Conservation (phyloP, 257 asterid genomes). For the Salvia miltiorrhiza region DNA sequence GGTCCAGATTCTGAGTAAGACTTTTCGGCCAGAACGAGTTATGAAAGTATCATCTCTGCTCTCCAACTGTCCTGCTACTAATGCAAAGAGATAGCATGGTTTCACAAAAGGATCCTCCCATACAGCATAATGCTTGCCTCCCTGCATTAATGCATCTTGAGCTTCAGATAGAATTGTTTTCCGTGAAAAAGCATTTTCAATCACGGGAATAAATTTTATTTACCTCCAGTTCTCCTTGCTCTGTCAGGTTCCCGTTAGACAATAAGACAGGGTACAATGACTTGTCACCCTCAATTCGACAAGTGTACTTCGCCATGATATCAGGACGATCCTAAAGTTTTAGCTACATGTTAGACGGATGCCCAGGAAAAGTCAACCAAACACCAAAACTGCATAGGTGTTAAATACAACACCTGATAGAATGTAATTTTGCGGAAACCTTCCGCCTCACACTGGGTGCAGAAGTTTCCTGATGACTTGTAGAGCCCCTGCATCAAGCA, state of each 20-base stretch:
- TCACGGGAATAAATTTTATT: not conserved
- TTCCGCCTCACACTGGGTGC: slow-evolving; percentile 98
- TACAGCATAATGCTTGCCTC: slow-evolving; percentile 64
- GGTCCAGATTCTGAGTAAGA: slow-evolving; percentile 85
- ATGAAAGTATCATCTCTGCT: slow-evolving; percentile 80
- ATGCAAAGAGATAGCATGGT: slow-evolving; percentile 95
- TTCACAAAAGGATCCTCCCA: slow-evolving; percentile 97
- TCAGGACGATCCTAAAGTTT: slow-evolving; percentile 89
- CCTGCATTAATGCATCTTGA: slow-evolving; percentile 41
- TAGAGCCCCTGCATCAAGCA: slow-evolving; percentile 76
- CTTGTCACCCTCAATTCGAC: slow-evolving; percentile 91
- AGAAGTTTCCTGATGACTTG: slow-evolving; percentile 87
- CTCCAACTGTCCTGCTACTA: slow-evolving; percentile 92
- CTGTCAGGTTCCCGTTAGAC: slow-evolving; percentile 84
- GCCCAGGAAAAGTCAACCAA: not conserved
- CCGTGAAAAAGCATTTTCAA: not conserved
- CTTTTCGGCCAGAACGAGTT: slow-evolving; percentile 82
- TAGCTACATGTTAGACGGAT: slow-evolving; percentile 22
- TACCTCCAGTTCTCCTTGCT: slow-evolving; percentile 90
- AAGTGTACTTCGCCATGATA: slow-evolving; percentile 89
- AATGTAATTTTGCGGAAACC: slow-evolving; percentile 92
- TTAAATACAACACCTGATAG: slow-evolving; percentile 57
- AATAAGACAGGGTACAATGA: slow-evolving; percentile 82
- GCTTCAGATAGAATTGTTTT: not conserved
- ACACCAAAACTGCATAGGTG: not conserved